Evolutionary conservation across 2,329 filamentous ascomycete species (phyloP), one percentile per base, ranked within the genome.

Genomic region (Colletotrichum sansevieriae): DNA sequence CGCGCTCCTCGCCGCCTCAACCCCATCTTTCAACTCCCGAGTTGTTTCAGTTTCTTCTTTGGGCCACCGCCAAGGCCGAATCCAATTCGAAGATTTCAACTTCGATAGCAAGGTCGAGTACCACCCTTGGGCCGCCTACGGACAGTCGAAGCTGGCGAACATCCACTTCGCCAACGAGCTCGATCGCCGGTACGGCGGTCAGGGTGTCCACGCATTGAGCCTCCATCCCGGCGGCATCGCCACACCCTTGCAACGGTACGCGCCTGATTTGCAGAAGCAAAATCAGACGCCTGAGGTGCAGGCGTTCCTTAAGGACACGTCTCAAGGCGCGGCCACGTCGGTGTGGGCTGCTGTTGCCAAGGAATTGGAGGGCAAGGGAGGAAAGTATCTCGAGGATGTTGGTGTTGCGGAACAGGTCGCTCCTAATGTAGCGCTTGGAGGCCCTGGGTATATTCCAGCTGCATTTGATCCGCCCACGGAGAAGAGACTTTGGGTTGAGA

Each of bases 161-260:
- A 79, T 87, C 18, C 84, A 80, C 70, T 82, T 84, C 60, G 82
- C 85, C 3, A 85, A 83, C 67, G 79, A 86, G 64, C 78, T 88
- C 29, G 84, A 87, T 37, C 79, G 85, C 1, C 79, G 78, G 0
- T 87, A 85, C 70, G 83, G 79, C 9, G 25, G 59, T 1, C 37
- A 37, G 4, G 65, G 64, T 18, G 52, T 71, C 12, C 68, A 65
- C 55, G 83, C 68, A n/a, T 25, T 68, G 2, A 68, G 63, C 41
- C 43, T 71, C 4, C 25, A 65, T 33, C 70, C 70, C 1, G 70
- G 70, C 41, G 70, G 60, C 46, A 71, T 71, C 47, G 29, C 29
- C 3, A 71, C 70, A 20, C 52, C 63, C 7, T 12, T 70, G 33
- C 64, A 68, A 11, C 41, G 54, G 18, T 43, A 70, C 18, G 7